Conservation (phyloP, 805 yeast species). For the Huiozyma naganishii region DNA sequence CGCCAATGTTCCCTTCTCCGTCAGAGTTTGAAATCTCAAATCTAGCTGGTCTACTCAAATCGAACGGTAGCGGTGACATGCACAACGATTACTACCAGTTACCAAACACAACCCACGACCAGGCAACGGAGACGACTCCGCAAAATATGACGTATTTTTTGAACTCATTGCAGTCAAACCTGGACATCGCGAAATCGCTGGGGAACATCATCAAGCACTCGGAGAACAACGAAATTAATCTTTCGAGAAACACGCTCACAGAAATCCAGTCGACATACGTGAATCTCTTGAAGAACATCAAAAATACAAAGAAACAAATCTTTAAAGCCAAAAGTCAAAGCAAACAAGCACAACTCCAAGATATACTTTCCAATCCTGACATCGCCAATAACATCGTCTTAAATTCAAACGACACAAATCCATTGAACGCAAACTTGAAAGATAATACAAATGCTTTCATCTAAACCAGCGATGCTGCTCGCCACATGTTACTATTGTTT, state of each 20-base stretch:
- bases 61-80: too few species aligned
- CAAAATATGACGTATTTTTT: not conserved
- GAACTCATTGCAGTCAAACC: conserved; percentile 13
- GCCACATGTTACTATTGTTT: too few species aligned
- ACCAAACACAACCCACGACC: too few species aligned
- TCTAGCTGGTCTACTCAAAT: too few species aligned
- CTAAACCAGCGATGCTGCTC: too few species aligned
- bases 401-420: not conserved
- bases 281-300: conserved; percentile 16
- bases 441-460: not conserved
- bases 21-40: too few species aligned
- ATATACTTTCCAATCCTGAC: not conserved
- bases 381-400: not conserved
- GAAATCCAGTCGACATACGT: conserved; percentile 21
- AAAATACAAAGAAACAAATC: conserved; percentile 11
- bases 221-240: conserved; percentile 19
- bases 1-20: too few species aligned
- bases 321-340: conserved; percentile 6
- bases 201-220: conserved; percentile 22
- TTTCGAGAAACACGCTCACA: conserved; percentile 19
- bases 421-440: not conserved
- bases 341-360: conserved; percentile 9
- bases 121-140: too few species aligned
- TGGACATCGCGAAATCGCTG: conserved; percentile 25
- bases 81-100: too few species aligned